Base-by-base conservation (phyloP, 345 rosid genomes). In the Citrus inodora region DNA sequence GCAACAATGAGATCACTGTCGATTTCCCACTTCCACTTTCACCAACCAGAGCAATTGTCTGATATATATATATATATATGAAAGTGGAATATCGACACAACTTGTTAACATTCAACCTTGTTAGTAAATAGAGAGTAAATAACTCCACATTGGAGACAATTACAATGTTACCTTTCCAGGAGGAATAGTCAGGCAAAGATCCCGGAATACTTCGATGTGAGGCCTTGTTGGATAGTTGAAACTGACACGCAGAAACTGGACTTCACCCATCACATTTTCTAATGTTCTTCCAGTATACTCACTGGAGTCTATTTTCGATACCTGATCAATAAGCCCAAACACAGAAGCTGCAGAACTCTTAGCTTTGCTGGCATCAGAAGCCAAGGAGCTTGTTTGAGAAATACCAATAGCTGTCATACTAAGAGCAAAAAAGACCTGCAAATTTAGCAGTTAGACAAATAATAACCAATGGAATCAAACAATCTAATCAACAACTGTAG, bases 21-120 rank as follows among this genome's bases (percentile, higher is more conserved):
- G 86, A 87, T 78, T 82, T 85, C 10, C 86, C 85, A 30, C 85
- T 78, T n/a, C 90, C 87, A 32, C 90, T 87, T 32, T 82, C 90
- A 37, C 90, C 90, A 63, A 87, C 87, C 48, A 82, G 62, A 67
- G 88, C 90, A 59, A 76, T 84, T 17, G 82, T 80, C 88, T 83
- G 80, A 42, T 14, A 78, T 11, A 40, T 42, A 42, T 11, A 42
- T 33, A 33, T 33, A 33, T 33, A 33, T 33, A 33, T 10, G 48
- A 10, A 42, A 42, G 51, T 3, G 51, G 3, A 42, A 42, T 10
- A 42, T 11, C 51, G 51, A 11, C 51, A 11, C 16, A 42, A 11
- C 51, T 42, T 42, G 51, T 42, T 42, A 42, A 42, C 48, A 42
- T 42, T 42, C 48, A 42, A 42, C 1, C 48, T 42, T 10, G 16